A percentile compares a stretch with the other conserved stretches of the same genome.
Evolutionary conservation across 768 basidiomycete species (phyloP).

Genomic region (Dioszegia crocea): DNA sequence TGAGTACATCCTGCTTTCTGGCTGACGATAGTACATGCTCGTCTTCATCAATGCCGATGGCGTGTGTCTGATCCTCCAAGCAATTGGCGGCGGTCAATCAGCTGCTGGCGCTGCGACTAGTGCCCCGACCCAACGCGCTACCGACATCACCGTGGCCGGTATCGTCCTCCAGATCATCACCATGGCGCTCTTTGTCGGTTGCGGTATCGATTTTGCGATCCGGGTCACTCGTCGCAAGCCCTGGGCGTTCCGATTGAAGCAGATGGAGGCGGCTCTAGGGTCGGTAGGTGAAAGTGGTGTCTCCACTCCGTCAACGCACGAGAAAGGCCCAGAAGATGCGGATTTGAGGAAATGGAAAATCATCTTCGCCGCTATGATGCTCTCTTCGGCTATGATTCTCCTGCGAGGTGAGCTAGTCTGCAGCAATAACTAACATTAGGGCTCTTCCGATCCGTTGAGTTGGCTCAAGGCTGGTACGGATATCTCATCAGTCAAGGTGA

Average conservation of each 20-base stretch:
- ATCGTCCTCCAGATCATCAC: slow-evolving; percentile 47
- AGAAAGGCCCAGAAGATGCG: slow-evolving; percentile 1
- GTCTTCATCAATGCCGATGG: slow-evolving; percentile 45
- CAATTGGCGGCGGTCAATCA: slow-evolving; percentile 43
- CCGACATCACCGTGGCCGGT: slow-evolving; percentile 50
- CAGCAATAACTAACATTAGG: background rate
- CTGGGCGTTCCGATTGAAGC: slow-evolving; percentile 23
- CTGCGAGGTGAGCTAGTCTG: slow-evolving; percentile 15
- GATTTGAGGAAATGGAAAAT: slow-evolving; percentile 29
- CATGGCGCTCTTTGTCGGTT: slow-evolving; percentile 41
- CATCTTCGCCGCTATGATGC: slow-evolving; percentile 9
- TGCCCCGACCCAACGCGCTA: slow-evolving; percentile 32
- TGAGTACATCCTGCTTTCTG: background rate
- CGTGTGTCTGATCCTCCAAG: slow-evolving; percentile 46
- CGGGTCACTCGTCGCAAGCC: slow-evolving; percentile 20
- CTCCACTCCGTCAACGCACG: background rate
- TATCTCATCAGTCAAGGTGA: slow-evolving; percentile 27
- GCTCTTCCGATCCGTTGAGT: slow-evolving; percentile 35
- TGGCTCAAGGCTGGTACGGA: slow-evolving; percentile 37
- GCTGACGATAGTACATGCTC: slow-evolving; percentile 33
- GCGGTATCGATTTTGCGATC: slow-evolving; percentile 43
- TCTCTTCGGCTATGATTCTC: slow-evolving; percentile 28
- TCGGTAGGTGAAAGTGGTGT: background rate
- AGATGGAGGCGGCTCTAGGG: background rate
- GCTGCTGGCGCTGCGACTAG: slow-evolving; percentile 27